Percentiles rank a stretch among this genome's conserved stretches.
phyloP scores from a whole-genome alignment of 768 basidiomycete species.

The Amanita pallidorosea region DNA sequence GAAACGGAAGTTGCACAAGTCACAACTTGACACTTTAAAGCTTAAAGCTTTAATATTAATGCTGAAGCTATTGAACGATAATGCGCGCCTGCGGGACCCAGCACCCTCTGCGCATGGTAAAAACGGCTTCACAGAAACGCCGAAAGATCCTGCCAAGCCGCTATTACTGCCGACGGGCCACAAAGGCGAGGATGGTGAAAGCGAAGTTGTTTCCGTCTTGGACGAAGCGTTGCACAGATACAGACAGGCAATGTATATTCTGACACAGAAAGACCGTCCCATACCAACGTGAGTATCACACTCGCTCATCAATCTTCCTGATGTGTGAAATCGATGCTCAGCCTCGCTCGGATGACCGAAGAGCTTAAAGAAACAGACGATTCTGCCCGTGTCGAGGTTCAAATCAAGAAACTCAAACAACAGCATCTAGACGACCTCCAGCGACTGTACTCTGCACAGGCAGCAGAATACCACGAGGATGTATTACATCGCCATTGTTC shows the following conservation, averaged over 20 bases:
- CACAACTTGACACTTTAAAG: neutral
- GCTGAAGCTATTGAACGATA: constrained; percentile 1
- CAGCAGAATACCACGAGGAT: constrained; percentile 25
- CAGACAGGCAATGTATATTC: constrained; percentile 10
- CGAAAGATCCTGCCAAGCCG: neutral
- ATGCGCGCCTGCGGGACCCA: neutral
- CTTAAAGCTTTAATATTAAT: too few relatives aligned
- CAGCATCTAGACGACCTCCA: constrained; percentile 26
- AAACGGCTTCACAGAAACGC: constrained; percentile 3
- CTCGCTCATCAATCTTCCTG: neutral
- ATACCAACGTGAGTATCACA: constrained; percentile 9
- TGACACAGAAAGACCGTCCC: constrained; percentile 12
- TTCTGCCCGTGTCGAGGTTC: constrained; percentile 13
- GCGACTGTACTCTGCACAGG: constrained; percentile 23
- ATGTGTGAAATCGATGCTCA: constrained; percentile 7
- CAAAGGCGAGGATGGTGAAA: neutral
- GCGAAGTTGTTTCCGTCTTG: neutral
- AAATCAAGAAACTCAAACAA: constrained; percentile 16
- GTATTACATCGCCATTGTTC: constrained; percentile 20
- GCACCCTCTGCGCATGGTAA: neutral
- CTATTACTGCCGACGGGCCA: neutral
- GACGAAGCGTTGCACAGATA: constrained; percentile 9
- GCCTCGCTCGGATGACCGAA: constrained; percentile 25
- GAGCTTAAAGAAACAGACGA: constrained; percentile 20
- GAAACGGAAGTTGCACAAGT: neutral